A percentile compares a stretch with the other conserved stretches of the same genome.
Evolutionary conservation across 176 grass and related monocot species (phyloP).

Genomic region (Carex parvula): DNA sequence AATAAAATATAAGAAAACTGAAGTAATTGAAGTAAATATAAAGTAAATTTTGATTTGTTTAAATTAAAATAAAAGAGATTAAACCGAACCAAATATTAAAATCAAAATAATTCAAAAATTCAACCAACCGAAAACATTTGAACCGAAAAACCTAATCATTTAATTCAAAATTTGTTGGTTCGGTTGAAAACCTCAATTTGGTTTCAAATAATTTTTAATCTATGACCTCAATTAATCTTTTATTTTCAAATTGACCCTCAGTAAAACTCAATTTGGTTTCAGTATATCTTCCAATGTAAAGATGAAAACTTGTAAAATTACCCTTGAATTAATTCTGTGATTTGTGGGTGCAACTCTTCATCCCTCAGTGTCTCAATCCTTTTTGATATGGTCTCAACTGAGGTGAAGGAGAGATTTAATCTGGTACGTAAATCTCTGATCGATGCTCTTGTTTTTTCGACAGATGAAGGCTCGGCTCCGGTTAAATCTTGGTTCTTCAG

Average conservation of each 20-base stretch:
- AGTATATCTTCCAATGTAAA: background rate
- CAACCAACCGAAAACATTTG: too few relatives aligned
- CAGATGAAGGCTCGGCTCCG: constrained; percentile 57
- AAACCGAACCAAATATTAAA: too few relatives aligned
- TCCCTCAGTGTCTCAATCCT: constrained; percentile 59
- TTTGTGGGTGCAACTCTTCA: constrained; percentile 70
- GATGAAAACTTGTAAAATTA: constrained; percentile 18
- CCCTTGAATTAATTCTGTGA: constrained; percentile 57
- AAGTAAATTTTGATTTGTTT: too few relatives aligned
- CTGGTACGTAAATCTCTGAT: constrained; percentile 71
- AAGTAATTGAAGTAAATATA: too few relatives aligned
- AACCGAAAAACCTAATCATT: too few relatives aligned
- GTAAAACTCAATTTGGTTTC: background rate
- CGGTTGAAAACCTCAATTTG: too few relatives aligned
- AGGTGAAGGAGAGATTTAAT: constrained; percentile 68
- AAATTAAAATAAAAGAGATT: too few relatives aligned
- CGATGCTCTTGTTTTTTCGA: constrained; percentile 61
- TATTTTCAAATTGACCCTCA: background rate
- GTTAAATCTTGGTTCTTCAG: constrained; percentile 69
- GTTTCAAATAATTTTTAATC: background rate
- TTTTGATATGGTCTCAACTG: constrained; percentile 54
- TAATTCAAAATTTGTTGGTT: too few relatives aligned
- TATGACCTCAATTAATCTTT: background rate
- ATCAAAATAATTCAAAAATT: too few relatives aligned
- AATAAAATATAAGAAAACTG: too few relatives aligned